Evolutionary conservation across 805 yeast species (phyloP).

Genomic region (Lipomyces kockii): DNA sequence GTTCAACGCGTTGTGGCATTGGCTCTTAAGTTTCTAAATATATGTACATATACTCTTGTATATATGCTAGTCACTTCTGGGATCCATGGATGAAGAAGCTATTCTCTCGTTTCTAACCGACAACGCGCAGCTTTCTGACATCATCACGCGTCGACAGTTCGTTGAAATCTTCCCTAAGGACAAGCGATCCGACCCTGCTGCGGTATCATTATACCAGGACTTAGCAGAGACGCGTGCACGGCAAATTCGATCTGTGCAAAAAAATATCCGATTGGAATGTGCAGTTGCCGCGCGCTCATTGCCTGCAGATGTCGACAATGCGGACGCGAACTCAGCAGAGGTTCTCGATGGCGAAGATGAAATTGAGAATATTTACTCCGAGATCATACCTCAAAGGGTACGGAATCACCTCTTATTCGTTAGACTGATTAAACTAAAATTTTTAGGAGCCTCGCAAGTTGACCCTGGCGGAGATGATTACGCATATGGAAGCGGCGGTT

Average conservation of each 20-base stretch:
- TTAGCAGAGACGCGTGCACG: conserved; percentile 12
- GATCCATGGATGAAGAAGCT: conserved; percentile 20
- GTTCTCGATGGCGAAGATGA: conserved; percentile 12
- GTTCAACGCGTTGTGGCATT: background rate
- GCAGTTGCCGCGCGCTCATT: conserved; percentile 12
- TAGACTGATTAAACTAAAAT: background rate
- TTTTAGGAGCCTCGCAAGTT: conserved; percentile 6
- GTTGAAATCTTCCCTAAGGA: conserved; percentile 20
- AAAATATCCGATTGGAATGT: conserved; percentile 21
- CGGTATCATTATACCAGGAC: conserved; percentile 25
- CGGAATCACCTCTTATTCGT: background rate
- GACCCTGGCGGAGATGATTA: conserved; percentile 16
- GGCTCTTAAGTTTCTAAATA: background rate
- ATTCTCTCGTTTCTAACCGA: conserved; percentile 29
- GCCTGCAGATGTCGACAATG: conserved; percentile 4
- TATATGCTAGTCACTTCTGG: background rate
- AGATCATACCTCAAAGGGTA: conserved; percentile 12
- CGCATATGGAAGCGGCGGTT: conserved; percentile 27
- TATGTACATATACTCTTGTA: background rate
- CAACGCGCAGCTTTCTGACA: conserved; percentile 18
- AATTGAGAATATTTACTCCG: conserved; percentile 12
- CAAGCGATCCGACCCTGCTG: conserved; percentile 18
- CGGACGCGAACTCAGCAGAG: background rate
- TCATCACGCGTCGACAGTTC: conserved; percentile 27
- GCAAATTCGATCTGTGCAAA: conserved; percentile 8